phyloP scores from a whole-genome alignment of 306 rosid species.

The Alnus glutinosa region DNA sequence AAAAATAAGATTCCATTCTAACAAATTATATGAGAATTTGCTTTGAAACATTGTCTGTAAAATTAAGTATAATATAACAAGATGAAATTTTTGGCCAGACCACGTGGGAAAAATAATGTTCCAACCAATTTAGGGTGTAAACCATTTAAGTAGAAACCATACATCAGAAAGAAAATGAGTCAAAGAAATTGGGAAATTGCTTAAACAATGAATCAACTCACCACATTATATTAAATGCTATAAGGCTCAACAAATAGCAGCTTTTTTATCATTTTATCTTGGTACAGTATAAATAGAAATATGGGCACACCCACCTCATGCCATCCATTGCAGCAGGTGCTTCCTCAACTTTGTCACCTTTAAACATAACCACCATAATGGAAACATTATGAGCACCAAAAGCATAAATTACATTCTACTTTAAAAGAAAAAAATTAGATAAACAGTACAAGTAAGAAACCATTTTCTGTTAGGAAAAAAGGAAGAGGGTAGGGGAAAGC shows the following conservation, averaged over 20 bases:
- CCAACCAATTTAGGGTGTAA: no score
- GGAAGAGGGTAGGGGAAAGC: background rate
- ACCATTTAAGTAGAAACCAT: background rate
- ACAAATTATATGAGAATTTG: background rate
- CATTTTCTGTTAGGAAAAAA: background rate
- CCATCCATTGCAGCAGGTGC: constrained; percentile 38
- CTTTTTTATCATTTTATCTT: constrained; percentile 1
- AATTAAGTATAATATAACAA: background rate
- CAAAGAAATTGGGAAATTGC: constrained; percentile 7
- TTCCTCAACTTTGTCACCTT: constrained; percentile 58
- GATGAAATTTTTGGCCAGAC: background rate
- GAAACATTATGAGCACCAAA: constrained; percentile 10
- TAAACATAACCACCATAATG: constrained; percentile 16
- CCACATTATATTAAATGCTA: background rate
- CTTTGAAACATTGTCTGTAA: background rate
- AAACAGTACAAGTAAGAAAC: background rate
- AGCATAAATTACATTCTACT: constrained; percentile 1
- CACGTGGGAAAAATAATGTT: no score
- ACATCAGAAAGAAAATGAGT: background rate
- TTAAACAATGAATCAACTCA: background rate
- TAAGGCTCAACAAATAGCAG: constrained; percentile 7
- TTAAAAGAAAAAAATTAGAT: background rate
- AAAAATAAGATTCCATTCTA: background rate
- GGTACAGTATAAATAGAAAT: background rate
- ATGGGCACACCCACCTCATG: constrained; percentile 51